Base-by-base conservation (phyloP, 495 filamentous ascomycete genomes). In the Evansstolkia leycettana region DNA sequence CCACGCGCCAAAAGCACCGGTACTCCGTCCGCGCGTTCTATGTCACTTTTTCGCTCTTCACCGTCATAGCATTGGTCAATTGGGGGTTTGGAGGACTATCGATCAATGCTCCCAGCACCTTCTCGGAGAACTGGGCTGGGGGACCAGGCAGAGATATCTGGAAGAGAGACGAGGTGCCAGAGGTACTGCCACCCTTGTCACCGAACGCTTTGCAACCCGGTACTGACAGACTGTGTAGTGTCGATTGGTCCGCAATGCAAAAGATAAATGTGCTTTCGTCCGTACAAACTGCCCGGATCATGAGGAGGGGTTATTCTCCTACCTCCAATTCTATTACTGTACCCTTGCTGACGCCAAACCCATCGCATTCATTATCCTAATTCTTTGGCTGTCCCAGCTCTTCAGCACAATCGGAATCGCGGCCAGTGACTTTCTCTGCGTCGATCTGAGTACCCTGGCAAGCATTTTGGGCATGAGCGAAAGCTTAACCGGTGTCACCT, bases 371-470 rank as follows among this genome's bases (percentile, higher is more conserved):
- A 53, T 64, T 3, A 65, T 94, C 19, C 59, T 99, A 19, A 64
- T 80, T 17, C 37, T 77, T 28, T 99, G 92, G 92, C 65, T 94
- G 5, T 81, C 73, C n/a, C 62, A 94, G 17, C 75, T 96, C 5
- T 99, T 99, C 51, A 88, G 79, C 43, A 95, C 92, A 1, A 94
- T 99, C 36, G 92, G 92, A n/a, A 94, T 96, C 44, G 92, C 92
- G 5, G 90, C 92, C 15, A 92, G 83, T 48, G 92, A 99, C 54
- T 99, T 96, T 63, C 84, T 99, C 56, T 95, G 89, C 58, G 76
- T 95, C 53, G 93, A 99, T 52, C 70, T 99, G 20, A 89, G 84
- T 55, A 94, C 92, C 12, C 82, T 96, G 40, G 75, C 92, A 13
- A 79, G 65, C 40, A 74, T 92, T 28, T 65, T 96, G 5, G 88